These are phyloP conservation scores for Stentor roeselii DNA, from an alignment of 73 alveolate genomes.

Conservation along the genomic window DNA sequence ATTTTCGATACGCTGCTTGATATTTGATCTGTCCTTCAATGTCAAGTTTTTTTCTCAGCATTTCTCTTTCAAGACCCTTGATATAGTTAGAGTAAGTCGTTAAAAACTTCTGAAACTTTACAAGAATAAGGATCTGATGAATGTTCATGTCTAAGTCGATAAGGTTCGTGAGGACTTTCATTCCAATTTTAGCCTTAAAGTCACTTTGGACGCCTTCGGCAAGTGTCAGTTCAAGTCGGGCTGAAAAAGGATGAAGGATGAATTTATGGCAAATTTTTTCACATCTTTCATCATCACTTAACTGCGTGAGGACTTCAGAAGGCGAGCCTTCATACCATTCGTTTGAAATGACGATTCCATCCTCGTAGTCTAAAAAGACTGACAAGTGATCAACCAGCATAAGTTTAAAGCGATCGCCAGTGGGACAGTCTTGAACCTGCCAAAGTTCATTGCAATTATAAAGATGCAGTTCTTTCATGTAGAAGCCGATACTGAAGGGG, in stretches of 20 bases:
- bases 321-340: background rate
- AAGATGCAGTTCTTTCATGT: slow-evolving; percentile 28
- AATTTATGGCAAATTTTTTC: background rate
- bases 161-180: background rate
- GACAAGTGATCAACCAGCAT: slow-evolving; percentile 29
- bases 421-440: slow-evolving; percentile 36
- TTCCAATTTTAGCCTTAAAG: background rate
- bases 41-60: slow-evolving; percentile 22
- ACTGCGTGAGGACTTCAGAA: background rate
- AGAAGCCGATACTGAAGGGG: slow-evolving; percentile 47
- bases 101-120: slow-evolving; percentile 33
- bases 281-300: background rate
- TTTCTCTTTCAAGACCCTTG: slow-evolving; percentile 28
- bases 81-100: slow-evolving; percentile 32
- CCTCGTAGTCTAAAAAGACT: slow-evolving; percentile 35
- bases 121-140: slow-evolving; percentile 33
- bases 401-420: slow-evolving; percentile 36
- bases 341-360: background rate
- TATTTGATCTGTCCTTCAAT: slow-evolving; percentile 34
- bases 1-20: background rate
- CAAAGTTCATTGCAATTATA: slow-evolving; percentile 47
- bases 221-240: slow-evolving; percentile 9
- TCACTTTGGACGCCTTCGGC: slow-evolving; percentile 33
- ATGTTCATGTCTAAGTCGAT: background rate
- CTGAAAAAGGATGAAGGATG: background rate